Conservation (phyloP, 2,329 filamentous ascomycete species). For the Clonostachys solani region DNA sequence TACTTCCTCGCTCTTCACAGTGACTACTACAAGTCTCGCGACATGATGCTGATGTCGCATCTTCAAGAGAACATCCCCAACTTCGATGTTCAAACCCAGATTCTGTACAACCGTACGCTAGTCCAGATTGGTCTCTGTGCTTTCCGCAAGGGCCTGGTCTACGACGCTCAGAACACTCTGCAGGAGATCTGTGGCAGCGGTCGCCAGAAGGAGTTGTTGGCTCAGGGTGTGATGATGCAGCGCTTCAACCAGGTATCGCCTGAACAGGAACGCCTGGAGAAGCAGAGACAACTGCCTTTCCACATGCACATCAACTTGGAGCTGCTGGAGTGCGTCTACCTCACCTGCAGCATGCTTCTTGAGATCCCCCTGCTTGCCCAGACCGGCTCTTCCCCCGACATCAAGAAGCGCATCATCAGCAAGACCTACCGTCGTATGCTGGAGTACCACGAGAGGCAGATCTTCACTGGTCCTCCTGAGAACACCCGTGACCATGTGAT, state of each 20-base stretch:
- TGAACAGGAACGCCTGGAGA: conserved; percentile 95
- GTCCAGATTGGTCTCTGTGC: conserved; percentile 98
- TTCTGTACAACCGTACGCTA: conserved; percentile 96
- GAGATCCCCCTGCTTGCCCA: conserved; percentile 97
- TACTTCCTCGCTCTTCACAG: conserved; percentile 98
- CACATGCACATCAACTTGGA: conserved; percentile 99
- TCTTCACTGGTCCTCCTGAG: conserved; percentile 97
- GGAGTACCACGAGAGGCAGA: conserved; percentile 98
- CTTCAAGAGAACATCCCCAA: conserved; percentile 94
- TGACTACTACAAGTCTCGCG: conserved; percentile 94
- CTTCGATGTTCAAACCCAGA: conserved; percentile 96
- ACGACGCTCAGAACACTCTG: conserved; percentile 95
- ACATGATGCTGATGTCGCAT: conserved; percentile 99
- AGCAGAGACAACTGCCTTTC: conserved; percentile 96
- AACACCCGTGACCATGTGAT: conserved; percentile 99
- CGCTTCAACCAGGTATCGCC: conserved; percentile 93
- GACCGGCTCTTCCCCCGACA: conserved; percentile 91
- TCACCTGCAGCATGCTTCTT: conserved; percentile 98
- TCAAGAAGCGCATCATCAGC: conserved; percentile 97
- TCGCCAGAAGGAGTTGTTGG: conserved; percentile 94
- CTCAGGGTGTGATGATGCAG: conserved; percentile 98
- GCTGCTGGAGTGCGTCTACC: conserved; percentile 94
- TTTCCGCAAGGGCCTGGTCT: conserved; percentile 94
- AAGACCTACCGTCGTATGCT: conserved; percentile 99
- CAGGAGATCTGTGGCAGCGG: conserved; percentile 98